phyloP scores from a whole-genome alignment of 257 asterid genomes.

The Rehmannia glutinosa region DNA sequence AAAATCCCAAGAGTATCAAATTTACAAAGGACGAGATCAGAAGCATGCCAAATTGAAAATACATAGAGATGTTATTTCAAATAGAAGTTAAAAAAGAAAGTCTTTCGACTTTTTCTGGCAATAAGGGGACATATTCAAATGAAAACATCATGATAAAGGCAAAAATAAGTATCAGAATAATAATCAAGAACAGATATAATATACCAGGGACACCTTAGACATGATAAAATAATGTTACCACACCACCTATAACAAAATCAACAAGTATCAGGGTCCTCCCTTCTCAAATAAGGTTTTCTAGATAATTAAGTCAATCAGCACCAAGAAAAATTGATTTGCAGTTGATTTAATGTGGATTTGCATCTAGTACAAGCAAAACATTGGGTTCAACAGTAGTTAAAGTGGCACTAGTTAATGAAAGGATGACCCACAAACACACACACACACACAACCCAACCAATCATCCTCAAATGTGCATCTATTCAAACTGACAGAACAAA shows the following conservation, averaged over 20 bases:
- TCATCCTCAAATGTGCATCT: neutral
- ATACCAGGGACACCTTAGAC: neutral
- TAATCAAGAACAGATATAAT: neutral
- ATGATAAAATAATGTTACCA: neutral
- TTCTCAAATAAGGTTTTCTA: neutral
- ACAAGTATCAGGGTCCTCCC: too few species aligned
- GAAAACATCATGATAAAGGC: neutral
- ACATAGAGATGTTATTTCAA: too few species aligned
- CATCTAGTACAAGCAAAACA: neutral
- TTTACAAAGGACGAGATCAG: too few species aligned
- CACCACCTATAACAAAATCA: too few species aligned
- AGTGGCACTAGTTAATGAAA: neutral
- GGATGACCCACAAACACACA: neutral
- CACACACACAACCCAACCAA: neutral
- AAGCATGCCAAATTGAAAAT: too few species aligned
- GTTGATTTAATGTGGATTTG: neutral
- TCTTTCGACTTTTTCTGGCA: too few species aligned
- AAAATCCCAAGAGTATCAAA: too few species aligned
- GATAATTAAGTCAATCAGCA: neutral
- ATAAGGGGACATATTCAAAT: neutral
- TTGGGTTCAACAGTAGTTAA: neutral
- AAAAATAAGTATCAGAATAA: neutral
- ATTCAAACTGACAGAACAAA: neutral
- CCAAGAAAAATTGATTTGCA: neutral
- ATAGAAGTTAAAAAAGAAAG: too few species aligned